These are phyloP conservation scores for Ophiorrhiza pumila DNA, from an alignment of 257 asterid genomes.

Conservation along the genomic window DNA sequence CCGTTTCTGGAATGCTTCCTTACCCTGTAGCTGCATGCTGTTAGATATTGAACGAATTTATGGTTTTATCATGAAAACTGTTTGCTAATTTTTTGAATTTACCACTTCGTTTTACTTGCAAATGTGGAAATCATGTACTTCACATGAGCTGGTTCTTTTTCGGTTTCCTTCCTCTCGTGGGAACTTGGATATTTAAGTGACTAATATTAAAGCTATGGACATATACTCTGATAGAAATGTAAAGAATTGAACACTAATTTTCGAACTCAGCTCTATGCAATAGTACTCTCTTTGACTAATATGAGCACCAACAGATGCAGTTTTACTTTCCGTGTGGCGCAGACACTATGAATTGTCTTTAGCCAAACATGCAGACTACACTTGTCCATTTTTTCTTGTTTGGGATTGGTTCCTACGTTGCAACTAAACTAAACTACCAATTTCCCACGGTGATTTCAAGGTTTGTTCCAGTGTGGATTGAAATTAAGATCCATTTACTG, in stretches of 20 bases:
- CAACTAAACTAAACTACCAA: too few relatives aligned
- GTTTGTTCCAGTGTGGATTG: too few relatives aligned
- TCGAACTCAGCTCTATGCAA: not conserved
- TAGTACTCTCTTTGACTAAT: too few relatives aligned
- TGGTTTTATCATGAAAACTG: not conserved
- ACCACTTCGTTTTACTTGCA: not conserved
- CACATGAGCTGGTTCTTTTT: not conserved
- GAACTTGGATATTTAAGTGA: not conserved
- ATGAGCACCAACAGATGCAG: too few relatives aligned
- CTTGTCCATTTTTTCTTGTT: too few relatives aligned
- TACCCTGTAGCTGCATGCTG: not conserved
- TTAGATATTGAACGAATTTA: not conserved
- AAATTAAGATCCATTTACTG: too few relatives aligned
- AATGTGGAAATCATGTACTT: not conserved
- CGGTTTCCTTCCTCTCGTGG: not conserved
- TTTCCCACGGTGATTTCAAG: too few relatives aligned
- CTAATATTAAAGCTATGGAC: not conserved
- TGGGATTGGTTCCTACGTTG: too few relatives aligned
- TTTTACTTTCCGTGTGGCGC: too few relatives aligned
- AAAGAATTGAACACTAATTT: not conserved
- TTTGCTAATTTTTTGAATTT: not conserved
- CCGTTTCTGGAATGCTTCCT: not conserved
- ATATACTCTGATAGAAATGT: not conserved
- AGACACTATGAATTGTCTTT: too few relatives aligned
- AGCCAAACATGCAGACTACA: too few relatives aligned